Base-by-base conservation (phyloP, 305 asterid genomes). In the Fraxinus platypoda region DNA sequence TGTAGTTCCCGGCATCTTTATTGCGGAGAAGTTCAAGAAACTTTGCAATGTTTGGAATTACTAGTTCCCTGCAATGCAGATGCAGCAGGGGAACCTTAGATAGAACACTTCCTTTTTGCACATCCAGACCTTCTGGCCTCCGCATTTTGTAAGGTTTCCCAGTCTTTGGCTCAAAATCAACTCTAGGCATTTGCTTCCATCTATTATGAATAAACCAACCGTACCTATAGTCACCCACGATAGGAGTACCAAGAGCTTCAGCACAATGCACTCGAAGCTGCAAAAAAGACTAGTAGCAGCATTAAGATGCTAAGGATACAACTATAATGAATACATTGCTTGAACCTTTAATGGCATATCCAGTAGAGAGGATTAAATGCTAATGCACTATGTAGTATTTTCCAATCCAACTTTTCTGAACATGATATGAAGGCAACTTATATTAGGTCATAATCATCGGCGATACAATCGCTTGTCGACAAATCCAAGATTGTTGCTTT, bases 211-310 rank as follows among this genome's bases (percentile, higher is more conserved):
- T 89, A 37, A 91, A 92, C 99, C 99, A 95, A 1, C 98, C 97
- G 33, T 94, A 94, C 80, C 85, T 93, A 88, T 89, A 92, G 87
- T 95, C 99, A 0, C 99, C 99, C 68, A 95, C 97, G 62, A 95
- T 92, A 41, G 99, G 99, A 37, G 96, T 94, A 34, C 99, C 97
- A 28, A 95, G 97, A 78, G 94, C 98, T 86, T 92, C 98, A 8
- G 97, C 97, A 85, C 97, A 95, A 81, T 95, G 98, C 74, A 95
- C 97, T 21, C 99, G 92, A 33, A 95, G 94, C 99, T 95, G 90
- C 76, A 21, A 68, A 81, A 75, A 9, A 19, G 68, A 33, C 23
- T 6, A 59, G 19, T 26, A 38, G 41, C 0, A 9, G 54, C 70
- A 8, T 21, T 7, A 21, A 62, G 30, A 19, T 25, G 62, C 62